Evolutionary conservation across 345 rosid genomes (phyloP).

Genomic region (Mercurialis annua): DNA sequence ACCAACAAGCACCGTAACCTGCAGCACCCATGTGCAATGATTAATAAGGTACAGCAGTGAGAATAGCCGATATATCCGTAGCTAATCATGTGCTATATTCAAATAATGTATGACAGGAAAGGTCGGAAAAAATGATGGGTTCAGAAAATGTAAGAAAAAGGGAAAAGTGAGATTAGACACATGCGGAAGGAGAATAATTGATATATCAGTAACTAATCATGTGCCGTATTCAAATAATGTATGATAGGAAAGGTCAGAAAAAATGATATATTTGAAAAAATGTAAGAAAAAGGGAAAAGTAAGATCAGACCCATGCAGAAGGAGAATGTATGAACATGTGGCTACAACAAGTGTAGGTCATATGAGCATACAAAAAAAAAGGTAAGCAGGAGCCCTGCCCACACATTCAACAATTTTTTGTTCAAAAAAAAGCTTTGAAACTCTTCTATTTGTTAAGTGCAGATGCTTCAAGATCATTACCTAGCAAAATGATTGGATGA

Average conservation of each 20-base stretch:
- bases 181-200: background rate
- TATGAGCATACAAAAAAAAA: no score
- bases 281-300: background rate
- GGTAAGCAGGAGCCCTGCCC: no score
- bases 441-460: no score
- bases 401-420: no score
- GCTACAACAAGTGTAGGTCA: no score
- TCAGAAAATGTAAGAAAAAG: background rate
- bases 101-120: background rate
- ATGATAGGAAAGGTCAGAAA: no score
- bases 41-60: background rate
- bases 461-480: background rate
- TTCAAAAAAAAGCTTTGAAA: background rate
- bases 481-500: background rate
- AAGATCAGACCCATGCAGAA: background rate
- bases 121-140: no score
- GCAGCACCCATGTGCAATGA: background rate
- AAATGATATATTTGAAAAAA: background rate
- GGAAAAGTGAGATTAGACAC: background rate
- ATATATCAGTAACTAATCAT: no score
- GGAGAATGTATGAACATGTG: background rate
- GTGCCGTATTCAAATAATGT: no score
- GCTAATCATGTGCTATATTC: no score
- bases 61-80: background rate
- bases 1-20: conserved; percentile 90